Evolutionary conservation across 1,284 basidiomycete genomes (phyloP).

Genomic region (Cryptococcus sp.): DNA sequence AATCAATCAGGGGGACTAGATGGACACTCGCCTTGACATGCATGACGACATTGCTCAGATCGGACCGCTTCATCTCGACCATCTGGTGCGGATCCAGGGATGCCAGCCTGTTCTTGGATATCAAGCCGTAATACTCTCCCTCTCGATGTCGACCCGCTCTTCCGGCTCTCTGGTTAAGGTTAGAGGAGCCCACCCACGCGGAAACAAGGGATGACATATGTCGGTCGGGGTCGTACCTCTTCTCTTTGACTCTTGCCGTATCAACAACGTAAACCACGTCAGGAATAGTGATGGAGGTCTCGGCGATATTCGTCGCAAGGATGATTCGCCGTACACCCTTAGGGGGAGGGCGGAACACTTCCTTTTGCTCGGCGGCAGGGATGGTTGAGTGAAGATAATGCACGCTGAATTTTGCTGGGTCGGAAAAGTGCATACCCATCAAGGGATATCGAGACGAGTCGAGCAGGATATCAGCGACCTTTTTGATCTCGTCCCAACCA

Average conservation of each 20-base stretch:
- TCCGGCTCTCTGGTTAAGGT: constrained; percentile 89
- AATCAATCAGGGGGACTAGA: background rate
- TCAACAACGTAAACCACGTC: constrained; percentile 96
- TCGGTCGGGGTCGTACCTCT: constrained; percentile 84
- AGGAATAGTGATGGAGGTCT: constrained; percentile 94
- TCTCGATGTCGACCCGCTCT: constrained; percentile 89
- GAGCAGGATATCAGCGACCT: constrained; percentile 70
- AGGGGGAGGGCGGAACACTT: constrained; percentile 81
- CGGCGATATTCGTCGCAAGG: constrained; percentile 92
- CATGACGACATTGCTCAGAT: constrained; percentile 90
- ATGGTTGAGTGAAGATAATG: constrained; percentile 90
- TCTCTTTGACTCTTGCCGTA: constrained; percentile 84
- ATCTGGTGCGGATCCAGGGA: constrained; percentile 78
- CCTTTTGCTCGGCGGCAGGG: constrained; percentile 85
- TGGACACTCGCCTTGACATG: constrained; percentile 69
- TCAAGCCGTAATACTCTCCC: constrained; percentile 88
- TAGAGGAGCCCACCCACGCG: constrained; percentile 91
- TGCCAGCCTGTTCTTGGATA: constrained; percentile 67
- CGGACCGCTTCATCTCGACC: constrained; percentile 95
- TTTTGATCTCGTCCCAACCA: constrained; percentile 74
- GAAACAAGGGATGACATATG: constrained; percentile 84
- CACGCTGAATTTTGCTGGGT: constrained; percentile 67
- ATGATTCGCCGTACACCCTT: constrained; percentile 81
- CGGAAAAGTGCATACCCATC: constrained; percentile 65
- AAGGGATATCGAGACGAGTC: constrained; percentile 57